Percentiles rank a stretch among this genome's conserved stretches.
Conservation (phyloP, 1,139 yeast species). For the Candida smagusa region DNA sequence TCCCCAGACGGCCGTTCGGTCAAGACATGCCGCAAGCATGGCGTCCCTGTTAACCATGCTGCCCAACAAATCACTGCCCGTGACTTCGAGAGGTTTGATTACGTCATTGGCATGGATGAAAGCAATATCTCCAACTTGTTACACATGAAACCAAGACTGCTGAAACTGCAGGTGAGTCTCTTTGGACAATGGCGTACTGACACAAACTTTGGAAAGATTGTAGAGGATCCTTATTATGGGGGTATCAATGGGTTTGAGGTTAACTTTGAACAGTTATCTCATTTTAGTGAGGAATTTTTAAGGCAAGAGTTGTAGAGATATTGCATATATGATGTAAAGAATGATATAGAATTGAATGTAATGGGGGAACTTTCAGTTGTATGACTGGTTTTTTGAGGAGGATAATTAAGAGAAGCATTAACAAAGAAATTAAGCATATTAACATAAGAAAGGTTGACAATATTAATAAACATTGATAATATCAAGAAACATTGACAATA, state of each 20-base stretch:
- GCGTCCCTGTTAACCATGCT: conserved; percentile 69
- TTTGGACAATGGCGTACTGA: conserved; percentile 78
- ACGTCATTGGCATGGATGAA: conserved; percentile 82
- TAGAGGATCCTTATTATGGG: conserved; percentile 92
- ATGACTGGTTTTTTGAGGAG: too few relatives aligned
- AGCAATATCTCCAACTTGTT: conserved; percentile 59
- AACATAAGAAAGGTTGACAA: too few relatives aligned
- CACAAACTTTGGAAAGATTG: conserved; percentile 47
- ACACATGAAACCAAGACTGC: conserved; percentile 54
- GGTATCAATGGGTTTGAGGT: conserved; percentile 78
- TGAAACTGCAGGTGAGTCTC: conserved; percentile 50
- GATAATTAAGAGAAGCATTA: too few relatives aligned
- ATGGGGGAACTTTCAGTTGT: too few relatives aligned
- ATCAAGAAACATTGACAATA: too few relatives aligned
- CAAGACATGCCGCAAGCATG: conserved; percentile 64
- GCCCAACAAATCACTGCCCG: conserved; percentile 65
- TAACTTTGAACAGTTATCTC: conserved; percentile 69
- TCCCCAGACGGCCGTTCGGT: conserved; percentile 74
- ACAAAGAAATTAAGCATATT: too few relatives aligned
- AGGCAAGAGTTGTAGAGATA: conserved; percentile 19
- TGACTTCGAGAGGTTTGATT: conserved; percentile 74
- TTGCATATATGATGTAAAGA: too few relatives aligned
- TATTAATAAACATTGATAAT: too few relatives aligned
- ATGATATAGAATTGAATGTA: too few relatives aligned
- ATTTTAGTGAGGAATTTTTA: conserved; percentile 68